These are phyloP conservation scores for Hapsidospora chrysogenum DNA, from an alignment of 495 filamentous ascomycete genomes.

Conservation along the genomic window DNA sequence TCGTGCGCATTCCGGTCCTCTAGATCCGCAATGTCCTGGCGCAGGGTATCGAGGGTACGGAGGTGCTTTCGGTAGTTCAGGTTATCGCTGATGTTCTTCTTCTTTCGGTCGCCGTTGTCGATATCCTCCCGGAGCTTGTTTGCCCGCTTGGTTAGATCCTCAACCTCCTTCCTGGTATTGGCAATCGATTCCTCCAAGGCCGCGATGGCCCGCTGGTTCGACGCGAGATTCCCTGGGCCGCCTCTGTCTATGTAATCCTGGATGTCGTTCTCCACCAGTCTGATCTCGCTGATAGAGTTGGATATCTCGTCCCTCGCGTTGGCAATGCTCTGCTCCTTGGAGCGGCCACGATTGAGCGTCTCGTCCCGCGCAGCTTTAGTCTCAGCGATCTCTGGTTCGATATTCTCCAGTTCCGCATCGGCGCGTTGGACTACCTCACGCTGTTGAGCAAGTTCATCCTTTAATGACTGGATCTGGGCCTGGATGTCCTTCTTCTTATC, in stretches of 20 bases:
- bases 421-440: conserved; percentile 45
- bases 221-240: conserved; percentile 52
- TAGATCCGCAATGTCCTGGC: conserved; percentile 56
- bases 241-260: conserved; percentile 62
- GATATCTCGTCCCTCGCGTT: conserved; percentile 53
- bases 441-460: conserved; percentile 46
- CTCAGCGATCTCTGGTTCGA: conserved; percentile 58
- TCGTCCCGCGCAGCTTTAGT: conserved; percentile 62
- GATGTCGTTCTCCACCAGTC: conserved; percentile 58
- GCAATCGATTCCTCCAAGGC: conserved; percentile 45
- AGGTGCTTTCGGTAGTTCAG: conserved; percentile 62
- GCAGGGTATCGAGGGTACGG: conserved; percentile 46
- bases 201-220: conserved; percentile 52
- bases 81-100: conserved; percentile 74
- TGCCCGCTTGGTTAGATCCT: conserved; percentile 43
- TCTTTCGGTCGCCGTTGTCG: conserved; percentile 58
- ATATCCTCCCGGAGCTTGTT: conserved; percentile 68
- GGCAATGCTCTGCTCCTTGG: conserved; percentile 57
- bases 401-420: conserved; percentile 49
- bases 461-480: conserved; percentile 54
- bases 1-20: conserved; percentile 66
- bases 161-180: conserved; percentile 48
- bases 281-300: conserved; percentile 59
- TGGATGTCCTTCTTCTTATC: conserved; percentile 57
- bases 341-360: conserved; percentile 49